phyloP scores from a whole-genome alignment of 129 eudicot species.

The Centrapalus pauciflorus region DNA sequence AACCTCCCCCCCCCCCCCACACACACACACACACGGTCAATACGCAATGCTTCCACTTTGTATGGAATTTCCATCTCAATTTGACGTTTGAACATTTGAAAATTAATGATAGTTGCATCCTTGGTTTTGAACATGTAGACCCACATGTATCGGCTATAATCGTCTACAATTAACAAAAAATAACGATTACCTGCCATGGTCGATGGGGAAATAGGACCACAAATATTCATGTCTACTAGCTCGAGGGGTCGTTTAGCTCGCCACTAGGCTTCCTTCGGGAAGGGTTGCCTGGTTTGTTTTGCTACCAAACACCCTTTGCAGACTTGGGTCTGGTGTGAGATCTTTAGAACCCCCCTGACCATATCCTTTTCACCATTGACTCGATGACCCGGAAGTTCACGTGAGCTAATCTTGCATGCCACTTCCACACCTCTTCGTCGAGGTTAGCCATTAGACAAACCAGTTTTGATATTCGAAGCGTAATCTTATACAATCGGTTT shows the following conservation, averaged over 20 bases:
- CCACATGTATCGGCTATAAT: conserved; percentile 1
- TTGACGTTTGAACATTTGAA: background rate
- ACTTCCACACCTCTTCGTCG: background rate
- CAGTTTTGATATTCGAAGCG: background rate
- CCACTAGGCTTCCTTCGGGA: background rate
- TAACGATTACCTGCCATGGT: background rate
- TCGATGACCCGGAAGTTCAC: background rate
- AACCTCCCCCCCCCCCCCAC: background rate
- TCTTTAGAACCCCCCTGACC: background rate
- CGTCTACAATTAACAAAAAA: background rate
- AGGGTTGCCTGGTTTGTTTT: background rate
- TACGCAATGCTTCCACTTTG: background rate
- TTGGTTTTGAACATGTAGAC: background rate
- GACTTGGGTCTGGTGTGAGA: background rate
- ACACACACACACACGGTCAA: no score
- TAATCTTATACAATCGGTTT: no score
- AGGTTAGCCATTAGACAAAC: background rate
- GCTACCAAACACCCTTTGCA: background rate
- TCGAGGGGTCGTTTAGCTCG: background rate
- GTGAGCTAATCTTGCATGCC: conserved; percentile 4
- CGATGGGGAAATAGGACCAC: background rate
- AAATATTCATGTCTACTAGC: background rate
- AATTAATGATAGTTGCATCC: background rate
- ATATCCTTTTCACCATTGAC: background rate
- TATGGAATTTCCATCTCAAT: background rate